phyloP scores from a whole-genome alignment of 352 stramenopile genomes.

The Pilasporangium apinafurcum region DNA sequence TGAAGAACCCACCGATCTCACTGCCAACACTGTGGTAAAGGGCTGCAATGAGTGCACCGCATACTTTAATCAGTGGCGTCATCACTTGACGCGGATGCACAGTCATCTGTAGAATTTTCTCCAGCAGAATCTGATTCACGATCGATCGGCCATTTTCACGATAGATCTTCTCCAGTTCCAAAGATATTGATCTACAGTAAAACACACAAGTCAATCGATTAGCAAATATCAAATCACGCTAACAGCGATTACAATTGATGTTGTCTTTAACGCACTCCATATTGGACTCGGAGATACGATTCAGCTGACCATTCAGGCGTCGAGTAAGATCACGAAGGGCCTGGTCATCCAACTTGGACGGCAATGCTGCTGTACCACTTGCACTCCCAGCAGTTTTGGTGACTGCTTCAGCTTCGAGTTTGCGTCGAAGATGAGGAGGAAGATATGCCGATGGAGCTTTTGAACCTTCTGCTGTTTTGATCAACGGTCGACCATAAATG shows the following conservation, averaged over 20 bases:
- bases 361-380: conserved; percentile 8
- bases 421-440: conserved; percentile 79
- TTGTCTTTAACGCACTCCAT: conserved; percentile 81
- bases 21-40: conserved; percentile 76
- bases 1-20: conserved; percentile 76
- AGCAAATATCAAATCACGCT: not conserved
- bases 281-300: conserved; percentile 89
- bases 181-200: conserved; percentile 35
- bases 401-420: conserved; percentile 39
- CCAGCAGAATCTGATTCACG: conserved; percentile 67
- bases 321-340: conserved; percentile 60
- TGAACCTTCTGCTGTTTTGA: conserved; percentile 29
- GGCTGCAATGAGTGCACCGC: conserved; percentile 53
- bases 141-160: conserved; percentile 58
- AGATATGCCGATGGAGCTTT: conserved; percentile 70
- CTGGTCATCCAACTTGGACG: conserved; percentile 70
- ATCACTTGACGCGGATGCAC: conserved; percentile 68
- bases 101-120: conserved; percentile 61
- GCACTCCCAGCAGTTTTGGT: conserved; percentile 19
- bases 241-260: too few relatives aligned
- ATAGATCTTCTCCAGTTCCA: conserved; percentile 83
- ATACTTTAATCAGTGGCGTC: conserved; percentile 72
- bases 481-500: conserved; percentile 75
- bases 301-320: conserved; percentile 86
- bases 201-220: conserved; percentile 3